Conservation (phyloP, 2,329 filamentous ascomycete species). For the Dactylellina haptotyla region DNA sequence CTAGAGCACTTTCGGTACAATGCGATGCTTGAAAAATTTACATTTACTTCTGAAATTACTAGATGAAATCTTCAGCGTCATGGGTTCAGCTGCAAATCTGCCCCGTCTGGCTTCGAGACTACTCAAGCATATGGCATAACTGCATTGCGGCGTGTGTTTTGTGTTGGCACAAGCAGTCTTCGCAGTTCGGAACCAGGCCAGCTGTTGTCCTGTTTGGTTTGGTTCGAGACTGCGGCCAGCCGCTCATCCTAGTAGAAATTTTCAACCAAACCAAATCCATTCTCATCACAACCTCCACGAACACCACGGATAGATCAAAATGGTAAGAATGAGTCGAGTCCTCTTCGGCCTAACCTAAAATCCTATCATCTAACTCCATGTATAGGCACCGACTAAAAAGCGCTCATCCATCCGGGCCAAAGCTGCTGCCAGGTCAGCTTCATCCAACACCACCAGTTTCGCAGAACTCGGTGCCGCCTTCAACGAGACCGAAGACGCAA, state of each 20-base stretch:
- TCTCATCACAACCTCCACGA: neutral
- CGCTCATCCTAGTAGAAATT: neutral
- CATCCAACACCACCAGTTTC: slow-evolving; percentile 32
- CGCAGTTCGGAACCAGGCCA: slow-evolving; percentile 37
- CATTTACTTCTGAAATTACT: too few relatives aligned
- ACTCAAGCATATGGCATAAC: too few relatives aligned
- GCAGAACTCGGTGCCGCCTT: slow-evolving; percentile 35
- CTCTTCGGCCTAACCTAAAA: neutral
- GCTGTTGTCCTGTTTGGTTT: neutral
- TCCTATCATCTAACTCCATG: neutral
- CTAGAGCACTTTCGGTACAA: too few relatives aligned
- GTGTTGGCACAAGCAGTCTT: too few relatives aligned
- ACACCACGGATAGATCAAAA: neutral
- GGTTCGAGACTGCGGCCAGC: neutral
- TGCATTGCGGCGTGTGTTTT: too few relatives aligned
- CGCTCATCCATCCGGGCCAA: slow-evolving; percentile 50
- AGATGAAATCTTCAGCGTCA: too few relatives aligned
- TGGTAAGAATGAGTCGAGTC: neutral
- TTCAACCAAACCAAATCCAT: slow-evolving; percentile 3
- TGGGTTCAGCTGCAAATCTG: too few relatives aligned
- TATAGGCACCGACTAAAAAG: slow-evolving; percentile 48
- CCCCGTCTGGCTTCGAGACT: too few relatives aligned
- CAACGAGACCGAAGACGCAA: neutral
- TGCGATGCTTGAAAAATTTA: too few relatives aligned
- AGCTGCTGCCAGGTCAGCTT: slow-evolving; percentile 33